Percentiles rank a stretch among this genome's conserved stretches.
Evolutionary conservation across 345 rosid species (phyloP).

Genomic region (Murraya koenigii): DNA sequence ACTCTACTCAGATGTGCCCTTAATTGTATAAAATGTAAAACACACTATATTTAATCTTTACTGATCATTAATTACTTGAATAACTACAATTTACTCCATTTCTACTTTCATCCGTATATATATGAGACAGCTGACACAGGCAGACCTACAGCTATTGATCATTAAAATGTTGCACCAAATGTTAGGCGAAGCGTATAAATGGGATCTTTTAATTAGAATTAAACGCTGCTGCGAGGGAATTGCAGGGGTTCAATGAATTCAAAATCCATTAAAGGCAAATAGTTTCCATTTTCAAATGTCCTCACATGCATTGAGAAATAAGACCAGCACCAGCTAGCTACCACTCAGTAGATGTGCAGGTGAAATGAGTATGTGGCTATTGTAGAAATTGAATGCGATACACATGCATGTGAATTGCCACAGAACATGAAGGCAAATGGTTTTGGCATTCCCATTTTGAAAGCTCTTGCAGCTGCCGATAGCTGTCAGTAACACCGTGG

Average conservation of each 20-base stretch:
- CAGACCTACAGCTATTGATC: not conserved
- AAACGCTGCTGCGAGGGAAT: not conserved
- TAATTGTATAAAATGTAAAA: not conserved
- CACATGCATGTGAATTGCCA: not conserved
- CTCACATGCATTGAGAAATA: not conserved
- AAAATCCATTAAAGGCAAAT: not conserved
- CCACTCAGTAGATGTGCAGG: not conserved
- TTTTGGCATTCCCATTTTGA: not conserved
- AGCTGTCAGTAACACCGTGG: conserved; percentile 7
- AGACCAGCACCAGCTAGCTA: not conserved
- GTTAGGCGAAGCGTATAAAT: not conserved
- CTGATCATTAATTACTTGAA: too few relatives aligned
- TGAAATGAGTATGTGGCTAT: not conserved
- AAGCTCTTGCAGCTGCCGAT: not conserved
- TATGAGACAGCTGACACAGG: not conserved
- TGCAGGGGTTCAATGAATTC: not conserved
- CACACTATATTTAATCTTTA: not conserved
- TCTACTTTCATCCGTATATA: not conserved
- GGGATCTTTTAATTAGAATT: too few relatives aligned
- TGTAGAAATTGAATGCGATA: not conserved
- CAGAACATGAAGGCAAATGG: not conserved
- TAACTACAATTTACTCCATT: not conserved
- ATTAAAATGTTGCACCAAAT: not conserved
- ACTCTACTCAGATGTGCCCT: too few relatives aligned
- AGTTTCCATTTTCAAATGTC: not conserved